Evolutionary conservation across 2,329 filamentous ascomycete genomes (phyloP), one percentile per base, ranked within the genome.

Genomic region (Calonectria ilicicola): DNA sequence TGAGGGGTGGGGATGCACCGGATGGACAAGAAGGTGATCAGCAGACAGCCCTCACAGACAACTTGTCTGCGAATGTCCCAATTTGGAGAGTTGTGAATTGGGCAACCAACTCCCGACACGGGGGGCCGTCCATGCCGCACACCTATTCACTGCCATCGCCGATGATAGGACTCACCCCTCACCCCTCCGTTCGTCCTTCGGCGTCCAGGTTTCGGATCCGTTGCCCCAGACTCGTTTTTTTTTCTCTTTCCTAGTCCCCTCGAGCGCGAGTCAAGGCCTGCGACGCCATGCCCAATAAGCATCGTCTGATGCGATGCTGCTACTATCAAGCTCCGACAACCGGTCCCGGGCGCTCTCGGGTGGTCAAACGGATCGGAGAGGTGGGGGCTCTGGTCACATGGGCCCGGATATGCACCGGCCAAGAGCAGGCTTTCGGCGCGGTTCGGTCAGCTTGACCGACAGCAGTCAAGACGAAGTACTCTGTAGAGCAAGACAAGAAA

Each of bases 391-490:
- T 21, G 32, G 35, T 68, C 66, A 68, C 66, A 58, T 63, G 66
- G 32, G 9, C 66, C 66, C 66, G 66, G 66, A 42, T 49, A 64
- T 71, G 56, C 26, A 44, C 64, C 69, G 56, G 69, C 56, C 53
- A 12, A 35, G n/a, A 23, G 23, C 19, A 26, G 27, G 19, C 15
- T 27, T 44, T 32, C 14, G 26, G 14, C 32, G 49, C 35, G 67
- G 42, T 27, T 66, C 69, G 69, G 69, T 60, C 46, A 46, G 27
- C 17, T 70, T 47, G 69, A 46, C 65, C 69, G 64, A 71, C 38
- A n/a, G 10, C 26, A 12, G 42, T 21, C 15, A 46, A n/a, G 19
- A 5, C 5, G 17, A 21, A 46, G n/a, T n/a, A n/a, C n/a, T n/a
- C n/a, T n/a, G n/a, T n/a, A 46, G 12, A 47, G 14, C 38, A 14